Percentiles rank a stretch among this genome's conserved stretches.
Evolutionary conservation across 441 rosid genomes (phyloP).

Genomic region (Manihot esculenta): DNA sequence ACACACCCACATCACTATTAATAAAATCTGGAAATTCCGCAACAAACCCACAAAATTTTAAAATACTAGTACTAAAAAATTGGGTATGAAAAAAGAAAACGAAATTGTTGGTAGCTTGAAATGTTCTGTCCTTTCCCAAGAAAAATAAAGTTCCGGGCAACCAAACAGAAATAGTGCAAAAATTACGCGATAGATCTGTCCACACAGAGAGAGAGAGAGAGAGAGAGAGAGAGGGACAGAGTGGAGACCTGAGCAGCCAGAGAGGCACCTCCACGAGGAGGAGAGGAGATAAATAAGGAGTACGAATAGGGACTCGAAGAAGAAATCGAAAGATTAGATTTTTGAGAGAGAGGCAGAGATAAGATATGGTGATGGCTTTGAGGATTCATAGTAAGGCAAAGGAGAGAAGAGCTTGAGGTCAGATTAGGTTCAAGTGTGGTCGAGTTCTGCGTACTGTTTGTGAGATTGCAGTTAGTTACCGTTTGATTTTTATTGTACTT

Average conservation of each 20-base stretch:
- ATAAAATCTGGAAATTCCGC: not conserved
- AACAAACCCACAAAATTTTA: not conserved
- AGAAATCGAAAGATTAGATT: constrained; percentile 14
- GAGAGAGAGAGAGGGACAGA: not conserved
- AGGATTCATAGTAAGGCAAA: not conserved
- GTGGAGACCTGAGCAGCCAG: constrained; percentile 16
- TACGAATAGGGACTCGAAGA: constrained; percentile 1
- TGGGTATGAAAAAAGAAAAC: not conserved
- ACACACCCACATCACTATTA: not conserved
- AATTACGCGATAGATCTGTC: not conserved
- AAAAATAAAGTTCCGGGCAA: not conserved
- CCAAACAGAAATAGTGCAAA: not conserved
- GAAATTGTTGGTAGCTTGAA: not conserved
- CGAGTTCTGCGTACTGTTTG: not conserved
- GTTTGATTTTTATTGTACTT: not conserved
- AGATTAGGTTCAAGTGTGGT: constrained; percentile 17
- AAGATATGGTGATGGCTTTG: not conserved
- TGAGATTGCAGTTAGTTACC: constrained; percentile 8
- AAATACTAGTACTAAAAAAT: not conserved
- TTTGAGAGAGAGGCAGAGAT: not conserved
- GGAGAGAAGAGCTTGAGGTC: not conserved
- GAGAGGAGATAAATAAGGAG: constrained; percentile 21
- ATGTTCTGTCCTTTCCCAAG: not conserved
- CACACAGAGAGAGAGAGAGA: not conserved
- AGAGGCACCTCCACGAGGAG: constrained; percentile 25